Percentiles rank a stretch among this genome's conserved stretches.
Conservation (phyloP, 2,329 filamentous ascomycete species). For the Aaosphaeria arxii region DNA sequence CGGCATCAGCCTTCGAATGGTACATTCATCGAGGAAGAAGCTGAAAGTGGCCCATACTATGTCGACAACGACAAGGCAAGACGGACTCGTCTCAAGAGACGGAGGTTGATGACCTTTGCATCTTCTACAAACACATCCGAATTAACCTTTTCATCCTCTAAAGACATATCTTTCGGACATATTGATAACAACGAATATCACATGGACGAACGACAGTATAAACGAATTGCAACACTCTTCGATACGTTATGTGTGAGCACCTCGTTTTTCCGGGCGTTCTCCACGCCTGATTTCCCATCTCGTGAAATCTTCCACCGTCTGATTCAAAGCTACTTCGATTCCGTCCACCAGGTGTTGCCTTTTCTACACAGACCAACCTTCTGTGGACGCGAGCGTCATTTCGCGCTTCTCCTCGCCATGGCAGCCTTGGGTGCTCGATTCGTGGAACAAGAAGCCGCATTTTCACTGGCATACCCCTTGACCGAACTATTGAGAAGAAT, state of each 20-base stretch:
- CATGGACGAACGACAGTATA: neutral
- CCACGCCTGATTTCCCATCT: neutral
- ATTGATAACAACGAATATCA: neutral
- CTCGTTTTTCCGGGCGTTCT: neutral
- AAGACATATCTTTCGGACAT: neutral
- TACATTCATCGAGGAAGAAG: neutral
- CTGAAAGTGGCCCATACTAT: neutral
- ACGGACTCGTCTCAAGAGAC: neutral
- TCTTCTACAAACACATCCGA: neutral
- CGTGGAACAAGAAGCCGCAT: neutral
- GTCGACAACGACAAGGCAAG: neutral
- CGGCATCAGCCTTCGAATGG: neutral
- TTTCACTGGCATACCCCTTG: neutral
- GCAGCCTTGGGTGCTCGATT: neutral
- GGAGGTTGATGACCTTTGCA: neutral
- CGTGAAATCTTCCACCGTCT: neutral
- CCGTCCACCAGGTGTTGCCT: neutral
- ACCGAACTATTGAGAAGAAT: neutral
- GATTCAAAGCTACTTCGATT: neutral
- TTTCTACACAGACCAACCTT: neutral
- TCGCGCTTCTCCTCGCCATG: neutral
- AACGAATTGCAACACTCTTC: neutral
- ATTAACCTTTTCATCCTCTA: neutral
- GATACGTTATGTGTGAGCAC: neutral
- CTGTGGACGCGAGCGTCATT: neutral